phyloP scores from a whole-genome alignment of 75 land plant species.

The Picea sitchensis region DNA sequence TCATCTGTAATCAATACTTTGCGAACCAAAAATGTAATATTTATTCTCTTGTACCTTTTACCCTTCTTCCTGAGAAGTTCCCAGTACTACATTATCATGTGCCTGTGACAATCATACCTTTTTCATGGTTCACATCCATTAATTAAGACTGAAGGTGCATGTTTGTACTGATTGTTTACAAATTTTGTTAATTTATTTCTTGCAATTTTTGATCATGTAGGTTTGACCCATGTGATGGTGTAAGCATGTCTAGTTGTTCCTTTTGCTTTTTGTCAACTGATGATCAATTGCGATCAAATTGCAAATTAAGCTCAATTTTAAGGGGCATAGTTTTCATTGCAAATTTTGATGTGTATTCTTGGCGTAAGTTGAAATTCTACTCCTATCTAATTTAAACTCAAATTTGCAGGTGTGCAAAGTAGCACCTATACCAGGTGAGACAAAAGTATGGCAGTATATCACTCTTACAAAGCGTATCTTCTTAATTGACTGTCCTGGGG shows the following conservation, averaged over 20 bases:
- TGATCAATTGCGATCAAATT: too few relatives aligned
- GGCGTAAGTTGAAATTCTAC: background rate
- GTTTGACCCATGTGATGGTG: too few relatives aligned
- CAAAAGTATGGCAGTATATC: conserved; percentile 99
- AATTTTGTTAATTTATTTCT: too few relatives aligned
- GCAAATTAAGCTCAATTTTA: too few relatives aligned
- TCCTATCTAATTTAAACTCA: background rate
- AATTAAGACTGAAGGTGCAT: background rate
- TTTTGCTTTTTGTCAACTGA: too few relatives aligned
- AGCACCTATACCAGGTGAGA: conserved; percentile 98
- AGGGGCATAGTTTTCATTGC: too few relatives aligned
- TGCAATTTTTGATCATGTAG: too few relatives aligned
- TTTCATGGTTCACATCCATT: background rate
- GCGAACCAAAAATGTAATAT: conserved; percentile 77
- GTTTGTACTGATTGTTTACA: background rate
- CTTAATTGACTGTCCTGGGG: conserved; percentile 98
- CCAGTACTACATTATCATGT: background rate
- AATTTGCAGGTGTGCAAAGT: conserved; percentile 89
- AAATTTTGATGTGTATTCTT: background rate
- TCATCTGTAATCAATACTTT: conserved; percentile 97
- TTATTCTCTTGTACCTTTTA: conserved; percentile 1
- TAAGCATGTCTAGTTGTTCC: too few relatives aligned
- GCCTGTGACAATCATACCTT: background rate
- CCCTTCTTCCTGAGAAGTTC: background rate
- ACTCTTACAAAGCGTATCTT: conserved; percentile 95